Base-by-base conservation (phyloP, 2,329 filamentous ascomycete species). In the Lasiodiplodia sp. region DNA sequence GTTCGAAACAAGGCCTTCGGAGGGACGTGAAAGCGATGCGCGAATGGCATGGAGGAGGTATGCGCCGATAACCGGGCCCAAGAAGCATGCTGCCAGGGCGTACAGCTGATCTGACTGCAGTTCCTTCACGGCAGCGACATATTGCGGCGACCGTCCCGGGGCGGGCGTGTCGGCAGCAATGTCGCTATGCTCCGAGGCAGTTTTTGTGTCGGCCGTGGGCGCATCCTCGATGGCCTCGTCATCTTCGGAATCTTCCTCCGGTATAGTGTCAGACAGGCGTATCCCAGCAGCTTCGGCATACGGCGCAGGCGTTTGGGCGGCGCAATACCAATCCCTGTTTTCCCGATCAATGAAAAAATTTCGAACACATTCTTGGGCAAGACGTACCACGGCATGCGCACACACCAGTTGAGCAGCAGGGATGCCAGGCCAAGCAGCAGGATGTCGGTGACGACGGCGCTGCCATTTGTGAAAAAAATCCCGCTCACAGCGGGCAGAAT, bases 401-500 rank as follows among this genome's bases (percentile, higher is more conserved):
- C 91, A 60, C 92, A 94, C 93, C 94, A 97, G 77, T 97, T 94
- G 70, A 98, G 83, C 75, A 97, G 96, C 55, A 97, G 86, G 4
- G 91, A 92, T 2, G 92, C 92, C 70, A 98, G 80, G 2, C 87
- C 89, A 38, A 98, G 82, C 40, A 98, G 84, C 73, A 96, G 91
- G 34, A 97, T 81, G 79, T 98, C 95, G 0, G 94, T 97, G 67
- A 94, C 88, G 70, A 97, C 86, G 0, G 91, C 88, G 73, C 90
- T 91, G 14, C 95, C 95, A 81, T 97, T 92, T 70, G 92, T 87
- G 77, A 97, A 96, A 68, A 97, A 83, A 60, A 96, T 81, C 0
- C 94, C 95, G 0, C 89, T 93, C n/a, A 97, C 77, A 1, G 94
- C 94, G 3, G 95, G 95, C 16, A 98, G 82, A 58, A 97, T 85